Base-by-base conservation (phyloP, 2,329 filamentous ascomycete species). In the Penicillium fuscoglaucum region DNA sequence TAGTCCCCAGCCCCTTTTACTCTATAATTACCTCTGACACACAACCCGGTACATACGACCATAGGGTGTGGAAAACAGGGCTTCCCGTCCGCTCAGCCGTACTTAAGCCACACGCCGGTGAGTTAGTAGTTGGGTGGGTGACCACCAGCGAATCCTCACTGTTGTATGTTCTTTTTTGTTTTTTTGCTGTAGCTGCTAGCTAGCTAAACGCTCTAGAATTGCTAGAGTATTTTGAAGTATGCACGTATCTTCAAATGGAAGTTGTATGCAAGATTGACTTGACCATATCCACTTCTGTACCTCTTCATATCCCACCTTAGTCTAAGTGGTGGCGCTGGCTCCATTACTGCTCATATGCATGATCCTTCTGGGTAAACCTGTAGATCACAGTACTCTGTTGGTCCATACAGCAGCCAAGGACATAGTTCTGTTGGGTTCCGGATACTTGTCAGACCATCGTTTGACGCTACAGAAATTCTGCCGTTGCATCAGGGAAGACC, bases 391-490 rank as follows among this genome's bases (percentile, higher is more conserved):
- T 44, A 4, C 12, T 33, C 15, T 44, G 19, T 26, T 29, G 6
- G n/a, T 33, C 19, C 15, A 45, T 43, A 5, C 21, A 28, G 24
- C 10, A 44, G 26, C 6, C 15, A 45, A 26, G 21, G 3, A 9
- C 13, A 24, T 17, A 13, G n/a, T 44, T 31, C 29, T 17, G 29
- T 35, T 28, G 41, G 8, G 29, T 46, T 26, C 31, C 40, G 15
- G 40, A 26, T 31, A 19, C 26, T 37, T 37, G 29, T 21, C 19
- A 52, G 40, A 15, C 19, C 17, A 52, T 40, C n/a, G 35, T 35
- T 52, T 26, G n/a, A 28, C 21, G 41, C 51, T 53, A 26, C 24
- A 44, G 21, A 28, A 21, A 53, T 53, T 53, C 51, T 53, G 51
- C 51, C 51, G 10, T 46, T 17, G 15, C 4, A 8, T n/a, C 6